These are phyloP conservation scores for Pichia cabralensis DNA, from an alignment of 805 yeast species.

Conservation along the genomic window DNA sequence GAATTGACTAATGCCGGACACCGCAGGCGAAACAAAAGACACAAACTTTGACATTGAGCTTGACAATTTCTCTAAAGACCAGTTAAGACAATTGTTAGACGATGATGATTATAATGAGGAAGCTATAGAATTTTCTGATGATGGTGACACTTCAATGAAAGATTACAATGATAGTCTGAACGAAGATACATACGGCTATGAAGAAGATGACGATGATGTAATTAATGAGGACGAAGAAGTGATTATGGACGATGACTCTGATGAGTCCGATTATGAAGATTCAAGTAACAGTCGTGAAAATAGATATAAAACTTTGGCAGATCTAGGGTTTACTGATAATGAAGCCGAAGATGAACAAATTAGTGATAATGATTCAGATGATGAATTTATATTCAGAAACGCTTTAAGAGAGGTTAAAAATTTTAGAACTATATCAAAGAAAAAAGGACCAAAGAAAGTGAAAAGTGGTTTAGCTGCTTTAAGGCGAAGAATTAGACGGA, in stretches of 20 bases:
- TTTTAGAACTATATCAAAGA: conserved; percentile 37
- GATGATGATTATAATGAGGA: conserved; percentile 11
- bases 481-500: conserved; percentile 30
- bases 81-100: conserved; percentile 20
- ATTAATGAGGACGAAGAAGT: conserved; percentile 11
- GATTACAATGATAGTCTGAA: conserved; percentile 6
- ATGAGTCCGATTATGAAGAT: conserved; percentile 12
- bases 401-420: conserved; percentile 61
- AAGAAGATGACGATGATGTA: conserved; percentile 13
- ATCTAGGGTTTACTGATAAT: conserved; percentile 21
- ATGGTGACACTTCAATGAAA: not conserved
- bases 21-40: too few species aligned
- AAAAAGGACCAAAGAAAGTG: conserved; percentile 6
- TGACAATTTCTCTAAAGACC: conserved; percentile 18
- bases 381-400: conserved; percentile 43
- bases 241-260: conserved; percentile 7
- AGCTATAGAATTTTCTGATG: not conserved
- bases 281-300: conserved; percentile 10
- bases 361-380: conserved; percentile 29
- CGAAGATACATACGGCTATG: conserved; percentile 11
- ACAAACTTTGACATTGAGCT: conserved; percentile 10
- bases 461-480: conserved; percentile 27
- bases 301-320: conserved; percentile 16
- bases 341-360: conserved; percentile 21
- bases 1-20: too few species aligned